Evolutionary conservation across 2,329 filamentous ascomycete genomes (phyloP).

Genomic region (Monosporascus sp.): DNA sequence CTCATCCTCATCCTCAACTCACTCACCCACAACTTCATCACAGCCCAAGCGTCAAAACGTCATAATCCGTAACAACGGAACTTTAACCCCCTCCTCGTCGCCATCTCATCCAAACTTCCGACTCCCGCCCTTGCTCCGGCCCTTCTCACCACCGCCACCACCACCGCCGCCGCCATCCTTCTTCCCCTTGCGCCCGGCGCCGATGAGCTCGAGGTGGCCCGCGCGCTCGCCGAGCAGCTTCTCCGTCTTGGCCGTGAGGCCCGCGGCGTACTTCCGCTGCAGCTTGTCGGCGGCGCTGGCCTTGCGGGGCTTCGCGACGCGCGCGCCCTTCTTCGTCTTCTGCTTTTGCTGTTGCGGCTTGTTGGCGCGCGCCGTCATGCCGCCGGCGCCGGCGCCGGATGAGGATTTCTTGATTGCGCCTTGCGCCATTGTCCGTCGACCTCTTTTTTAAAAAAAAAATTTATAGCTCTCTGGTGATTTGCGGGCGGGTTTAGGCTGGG

Average conservation of each 20-base stretch:
- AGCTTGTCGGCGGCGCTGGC: constrained; percentile 41
- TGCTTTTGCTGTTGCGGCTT: constrained; percentile 41
- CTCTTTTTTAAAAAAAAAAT: neutral
- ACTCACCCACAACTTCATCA: too few species aligned
- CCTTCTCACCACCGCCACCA: constrained; percentile 11
- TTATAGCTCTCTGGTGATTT: neutral
- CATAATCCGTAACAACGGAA: too few species aligned
- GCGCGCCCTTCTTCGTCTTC: constrained; percentile 31
- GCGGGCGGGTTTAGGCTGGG: neutral
- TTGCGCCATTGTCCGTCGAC: constrained; percentile 42
- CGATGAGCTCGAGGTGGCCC: constrained; percentile 55
- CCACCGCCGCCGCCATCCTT: constrained; percentile 23
- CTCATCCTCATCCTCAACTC: too few species aligned
- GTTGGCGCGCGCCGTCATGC: constrained; percentile 36
- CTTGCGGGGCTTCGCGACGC: constrained; percentile 20
- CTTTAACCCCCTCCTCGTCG: neutral
- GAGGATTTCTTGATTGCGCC: constrained; percentile 45
- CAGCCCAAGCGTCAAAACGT: too few species aligned
- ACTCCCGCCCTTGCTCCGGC: constrained; percentile 38
- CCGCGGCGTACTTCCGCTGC: constrained; percentile 49
- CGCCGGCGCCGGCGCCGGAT: constrained; percentile 33
- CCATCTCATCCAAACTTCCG: constrained; percentile 48
- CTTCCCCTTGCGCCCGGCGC: constrained; percentile 32
- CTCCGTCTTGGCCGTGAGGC: constrained; percentile 51
- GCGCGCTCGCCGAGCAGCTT: constrained; percentile 53